These are phyloP conservation scores for Poronia punctata DNA, from an alignment of 495 filamentous ascomycete genomes.

Conservation along the genomic window DNA sequence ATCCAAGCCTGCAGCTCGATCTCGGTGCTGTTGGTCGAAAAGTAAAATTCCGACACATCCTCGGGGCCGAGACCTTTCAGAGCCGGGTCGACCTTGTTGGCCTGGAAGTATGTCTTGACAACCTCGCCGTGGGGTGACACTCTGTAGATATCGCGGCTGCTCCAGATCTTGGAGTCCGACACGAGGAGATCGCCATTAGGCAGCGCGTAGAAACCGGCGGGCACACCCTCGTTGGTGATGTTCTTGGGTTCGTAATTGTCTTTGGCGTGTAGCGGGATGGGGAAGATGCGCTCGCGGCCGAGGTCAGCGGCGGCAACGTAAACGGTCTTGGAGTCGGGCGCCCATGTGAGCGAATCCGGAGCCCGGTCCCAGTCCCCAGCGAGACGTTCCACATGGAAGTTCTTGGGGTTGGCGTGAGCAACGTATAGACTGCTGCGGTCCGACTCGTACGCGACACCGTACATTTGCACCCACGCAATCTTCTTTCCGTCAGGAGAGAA, in stretches of 20 bases:
- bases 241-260: slow-evolving; percentile 39
- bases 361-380: slow-evolving; percentile 48
- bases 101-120: slow-evolving; percentile 24
- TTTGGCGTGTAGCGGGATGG: slow-evolving; percentile 37
- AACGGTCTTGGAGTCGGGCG: slow-evolving; percentile 49
- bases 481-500: slow-evolving; percentile 61
- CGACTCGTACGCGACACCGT: slow-evolving; percentile 63
- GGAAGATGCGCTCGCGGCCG: slow-evolving; percentile 52
- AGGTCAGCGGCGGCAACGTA: slow-evolving; percentile 50
- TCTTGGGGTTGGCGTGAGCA: slow-evolving; percentile 15
- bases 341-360: slow-evolving; percentile 47
- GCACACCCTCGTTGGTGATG: slow-evolving; percentile 48
- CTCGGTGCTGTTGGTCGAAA: slow-evolving; percentile 53
- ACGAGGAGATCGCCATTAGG: slow-evolving; percentile 45
- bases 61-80: slow-evolving; percentile 47
- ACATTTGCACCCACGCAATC: slow-evolving; percentile 61
- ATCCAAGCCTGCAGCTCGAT: slow-evolving; percentile 57
- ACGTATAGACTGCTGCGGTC: slow-evolving; percentile 63
- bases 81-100: slow-evolving; percentile 23
- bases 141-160: slow-evolving; percentile 44
- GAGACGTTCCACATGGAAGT: slow-evolving; percentile 31
- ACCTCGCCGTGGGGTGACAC: slow-evolving; percentile 17
- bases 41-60: slow-evolving; percentile 36
- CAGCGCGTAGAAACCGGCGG: slow-evolving; percentile 44
- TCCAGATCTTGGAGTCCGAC: slow-evolving; percentile 51